Conservation (phyloP, 2,329 filamentous ascomycete species). For the Leptographium procerum region DNA sequence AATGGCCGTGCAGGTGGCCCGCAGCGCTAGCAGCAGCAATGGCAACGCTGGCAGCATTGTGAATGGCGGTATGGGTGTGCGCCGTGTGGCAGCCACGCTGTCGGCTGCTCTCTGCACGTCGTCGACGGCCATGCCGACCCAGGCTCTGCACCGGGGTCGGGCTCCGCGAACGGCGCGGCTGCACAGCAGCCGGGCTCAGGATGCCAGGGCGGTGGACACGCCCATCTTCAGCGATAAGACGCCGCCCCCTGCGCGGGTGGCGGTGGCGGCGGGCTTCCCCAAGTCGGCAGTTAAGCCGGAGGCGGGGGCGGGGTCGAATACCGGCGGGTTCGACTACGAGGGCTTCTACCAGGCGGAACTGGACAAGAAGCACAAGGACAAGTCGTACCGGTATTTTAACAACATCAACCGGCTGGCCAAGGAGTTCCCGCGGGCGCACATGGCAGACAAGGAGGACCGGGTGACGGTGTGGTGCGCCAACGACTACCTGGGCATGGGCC, state of each 20-base stretch:
- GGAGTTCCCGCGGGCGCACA: constrained; percentile 92
- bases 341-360: constrained; percentile 78
- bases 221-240: constrained; percentile 36
- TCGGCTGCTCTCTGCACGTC: constrained; percentile 10
- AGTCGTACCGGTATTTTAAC: constrained; percentile 99
- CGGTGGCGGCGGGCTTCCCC: neutral
- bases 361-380: constrained; percentile 99
- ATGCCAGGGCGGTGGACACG: constrained; percentile 65
- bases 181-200: constrained; percentile 68
- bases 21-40: constrained; percentile 29
- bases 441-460: constrained; percentile 66
- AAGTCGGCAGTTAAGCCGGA: neutral
- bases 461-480: constrained; percentile 99
- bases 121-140: neutral
- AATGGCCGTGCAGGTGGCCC: constrained; percentile 69
- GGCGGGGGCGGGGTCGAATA: constrained; percentile 11
- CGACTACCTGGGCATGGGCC: constrained; percentile 96
- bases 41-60: constrained; percentile 19
- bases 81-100: constrained; percentile 10
- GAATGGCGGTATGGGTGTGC: constrained; percentile 8
- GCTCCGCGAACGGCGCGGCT: constrained; percentile 42
- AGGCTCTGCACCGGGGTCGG: constrained; percentile 23
- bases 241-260: neutral
- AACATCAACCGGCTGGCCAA: constrained; percentile 98
- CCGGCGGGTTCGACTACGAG: constrained; percentile 66